Evolutionary conservation across 495 filamentous ascomycete genomes (phyloP).

Genomic region (Xylaria flabelliformis): DNA sequence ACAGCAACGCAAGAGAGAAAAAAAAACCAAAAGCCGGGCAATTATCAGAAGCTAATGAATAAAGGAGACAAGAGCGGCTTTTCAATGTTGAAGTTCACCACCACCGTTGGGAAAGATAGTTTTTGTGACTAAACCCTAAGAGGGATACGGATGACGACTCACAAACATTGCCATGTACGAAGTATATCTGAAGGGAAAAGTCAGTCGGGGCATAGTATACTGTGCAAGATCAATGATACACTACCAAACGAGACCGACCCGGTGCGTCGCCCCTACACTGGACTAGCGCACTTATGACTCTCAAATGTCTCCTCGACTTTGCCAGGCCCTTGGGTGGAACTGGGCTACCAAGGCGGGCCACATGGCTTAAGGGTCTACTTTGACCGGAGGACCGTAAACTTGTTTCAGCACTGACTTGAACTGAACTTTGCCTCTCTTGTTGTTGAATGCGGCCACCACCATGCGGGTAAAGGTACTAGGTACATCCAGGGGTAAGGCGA

Average conservation of each 20-base stretch:
- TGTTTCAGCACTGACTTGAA: conserved; percentile 8
- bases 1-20: not conserved
- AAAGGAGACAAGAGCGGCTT: not conserved
- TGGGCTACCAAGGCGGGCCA: conserved; percentile 20
- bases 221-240: not conserved
- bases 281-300: conserved; percentile 23
- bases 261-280: not conserved
- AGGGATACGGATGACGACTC: conserved; percentile 39
- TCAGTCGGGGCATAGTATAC: conserved; percentile 3
- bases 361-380: conserved; percentile 21
- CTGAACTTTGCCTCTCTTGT: conserved; percentile 9
- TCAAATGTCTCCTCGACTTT: conserved; percentile 21
- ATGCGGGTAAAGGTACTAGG: not conserved
- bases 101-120: conserved; percentile 17
- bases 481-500: conserved; percentile 10
- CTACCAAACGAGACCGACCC: not conserved
- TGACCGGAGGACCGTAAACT: conserved; percentile 13
- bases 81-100: conserved; percentile 4
- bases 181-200: conserved; percentile 37
- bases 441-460: not conserved
- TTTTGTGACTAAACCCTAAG: conserved; percentile 29
- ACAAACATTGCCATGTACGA: conserved; percentile 34
- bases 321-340: conserved; percentile 11
- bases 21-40: not conserved
- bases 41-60: not conserved